Evolutionary conservation across 176 grass and related monocot species (phyloP).

Genomic region (Avena insularis): DNA sequence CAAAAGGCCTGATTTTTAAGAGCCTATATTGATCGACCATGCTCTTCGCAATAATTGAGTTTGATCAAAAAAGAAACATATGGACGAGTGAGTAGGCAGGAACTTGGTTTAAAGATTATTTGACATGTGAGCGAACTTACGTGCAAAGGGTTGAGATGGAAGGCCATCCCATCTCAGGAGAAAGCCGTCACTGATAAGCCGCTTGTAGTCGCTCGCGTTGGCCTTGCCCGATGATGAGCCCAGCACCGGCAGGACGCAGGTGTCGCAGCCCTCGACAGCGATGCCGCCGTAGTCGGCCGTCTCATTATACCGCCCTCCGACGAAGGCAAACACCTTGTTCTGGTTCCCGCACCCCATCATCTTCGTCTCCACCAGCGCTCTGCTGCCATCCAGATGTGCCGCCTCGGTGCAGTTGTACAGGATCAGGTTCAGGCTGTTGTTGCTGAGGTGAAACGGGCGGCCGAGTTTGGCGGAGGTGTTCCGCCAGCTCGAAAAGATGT

Average conservation of each 20-base stretch:
- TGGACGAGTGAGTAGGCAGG: too few relatives aligned
- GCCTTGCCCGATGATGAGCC: background rate
- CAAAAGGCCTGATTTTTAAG: too few relatives aligned
- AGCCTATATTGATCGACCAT: too few relatives aligned
- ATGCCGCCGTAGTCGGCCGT: too few relatives aligned
- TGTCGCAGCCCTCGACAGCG: background rate
- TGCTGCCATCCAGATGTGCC: background rate
- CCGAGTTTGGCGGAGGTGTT: background rate
- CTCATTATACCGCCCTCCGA: too few relatives aligned
- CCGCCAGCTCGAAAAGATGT: background rate
- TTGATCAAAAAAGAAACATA: too few relatives aligned
- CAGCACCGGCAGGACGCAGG: background rate
- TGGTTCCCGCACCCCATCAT: too few relatives aligned
- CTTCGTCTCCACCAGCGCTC: too few relatives aligned
- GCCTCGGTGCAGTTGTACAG: background rate
- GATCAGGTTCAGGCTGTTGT: background rate
- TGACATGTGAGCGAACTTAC: background rate
- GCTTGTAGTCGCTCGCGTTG: background rate
- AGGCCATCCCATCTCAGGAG: background rate
- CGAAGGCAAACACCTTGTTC: too few relatives aligned
- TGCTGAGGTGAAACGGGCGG: background rate
- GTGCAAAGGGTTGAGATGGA: background rate
- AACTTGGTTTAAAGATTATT: too few relatives aligned
- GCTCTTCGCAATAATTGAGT: too few relatives aligned
- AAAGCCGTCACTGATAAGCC: background rate